These are phyloP conservation scores for Cystobasidium tubakii DNA, from an alignment of 768 basidiomycete species.

Conservation along the genomic window DNA sequence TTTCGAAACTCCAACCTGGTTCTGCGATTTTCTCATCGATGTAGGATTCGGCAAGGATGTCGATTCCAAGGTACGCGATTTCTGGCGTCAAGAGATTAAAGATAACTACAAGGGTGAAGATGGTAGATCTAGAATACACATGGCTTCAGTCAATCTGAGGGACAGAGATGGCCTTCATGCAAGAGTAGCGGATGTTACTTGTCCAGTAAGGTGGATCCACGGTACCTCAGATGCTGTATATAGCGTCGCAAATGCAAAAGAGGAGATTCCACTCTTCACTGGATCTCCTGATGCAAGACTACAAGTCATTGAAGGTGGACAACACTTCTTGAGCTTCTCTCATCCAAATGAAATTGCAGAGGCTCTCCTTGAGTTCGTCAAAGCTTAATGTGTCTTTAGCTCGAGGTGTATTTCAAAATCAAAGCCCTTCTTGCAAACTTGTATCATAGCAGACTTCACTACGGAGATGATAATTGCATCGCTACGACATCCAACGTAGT, in stretches of 20 bases:
- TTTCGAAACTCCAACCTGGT: slow-evolving; percentile 11
- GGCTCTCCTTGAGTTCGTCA: slow-evolving; percentile 22
- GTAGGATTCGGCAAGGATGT: slow-evolving; percentile 25
- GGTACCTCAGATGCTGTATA: slow-evolving; percentile 23
- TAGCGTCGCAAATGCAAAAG: slow-evolving; percentile 20
- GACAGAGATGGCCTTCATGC: slow-evolving; percentile 30
- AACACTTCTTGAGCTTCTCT: slow-evolving; percentile 27
- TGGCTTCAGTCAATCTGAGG: slow-evolving; percentile 26
- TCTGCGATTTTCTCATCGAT: slow-evolving; percentile 17
- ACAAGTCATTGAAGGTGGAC: slow-evolving; percentile 14
- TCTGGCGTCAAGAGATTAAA: slow-evolving; percentile 24
- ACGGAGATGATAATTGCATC: too few species aligned
- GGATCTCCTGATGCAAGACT: slow-evolving; percentile 9
- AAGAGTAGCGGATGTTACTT: not conserved
- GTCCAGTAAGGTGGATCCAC: slow-evolving; percentile 20
- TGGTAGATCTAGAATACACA: slow-evolving; percentile 8
- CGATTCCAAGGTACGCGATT: slow-evolving; percentile 12
- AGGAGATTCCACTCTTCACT: slow-evolving; percentile 30
- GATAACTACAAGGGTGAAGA: slow-evolving; percentile 27
- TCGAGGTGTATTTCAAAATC: too few species aligned
- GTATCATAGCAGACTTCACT: not conserved
- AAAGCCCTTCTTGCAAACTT: not conserved
- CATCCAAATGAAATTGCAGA: slow-evolving; percentile 27
- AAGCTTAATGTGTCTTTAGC: not conserved
- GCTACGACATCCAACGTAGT: too few species aligned